A percentile compares a stretch with the other conserved stretches of the same genome.
Conservation (phyloP, 345 rosid genomes). For the Turritis glabra region DNA sequence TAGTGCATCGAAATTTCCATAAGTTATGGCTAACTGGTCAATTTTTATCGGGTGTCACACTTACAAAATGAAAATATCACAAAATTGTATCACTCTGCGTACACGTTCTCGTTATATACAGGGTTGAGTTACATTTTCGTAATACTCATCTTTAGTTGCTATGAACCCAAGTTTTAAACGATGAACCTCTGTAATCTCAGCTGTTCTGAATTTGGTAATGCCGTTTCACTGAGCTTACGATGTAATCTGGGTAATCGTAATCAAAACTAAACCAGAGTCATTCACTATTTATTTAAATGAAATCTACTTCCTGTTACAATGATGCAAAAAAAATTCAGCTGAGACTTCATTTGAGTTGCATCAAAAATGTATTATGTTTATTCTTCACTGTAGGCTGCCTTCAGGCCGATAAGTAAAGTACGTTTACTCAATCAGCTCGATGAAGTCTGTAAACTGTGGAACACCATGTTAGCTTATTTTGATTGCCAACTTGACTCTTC, state of each 20-base stretch:
- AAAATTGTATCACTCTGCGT: neutral
- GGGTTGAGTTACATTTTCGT: neutral
- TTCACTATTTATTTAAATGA: neutral
- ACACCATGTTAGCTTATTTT: slow-evolving; percentile 12
- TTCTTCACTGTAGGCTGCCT: slow-evolving; percentile 1
- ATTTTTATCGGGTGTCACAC: neutral
- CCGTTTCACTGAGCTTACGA: slow-evolving; percentile 6
- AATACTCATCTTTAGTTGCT: neutral
- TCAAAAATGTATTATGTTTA: neutral
- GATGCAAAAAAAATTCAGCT: neutral
- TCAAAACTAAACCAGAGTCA: neutral
- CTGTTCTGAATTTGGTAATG: neutral
- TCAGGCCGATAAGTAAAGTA: slow-evolving; percentile 3
- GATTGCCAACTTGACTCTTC: slow-evolving; percentile 10
- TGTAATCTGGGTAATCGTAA: neutral
- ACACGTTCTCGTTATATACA: slow-evolving; percentile 11
- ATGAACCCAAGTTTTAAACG: slow-evolving; percentile 12
- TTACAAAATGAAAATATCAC: neutral
- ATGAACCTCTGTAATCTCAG: neutral
- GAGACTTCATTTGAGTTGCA: slow-evolving; percentile 11
- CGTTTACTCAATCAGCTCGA: neutral
- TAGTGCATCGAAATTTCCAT: neutral
- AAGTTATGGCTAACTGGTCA: neutral
- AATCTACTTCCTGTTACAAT: slow-evolving; percentile 20
- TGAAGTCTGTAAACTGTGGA: slow-evolving; percentile 1